Conservation (phyloP, 371 early-diverging fungal species). For the Actinomortierella wolfii region DNA sequence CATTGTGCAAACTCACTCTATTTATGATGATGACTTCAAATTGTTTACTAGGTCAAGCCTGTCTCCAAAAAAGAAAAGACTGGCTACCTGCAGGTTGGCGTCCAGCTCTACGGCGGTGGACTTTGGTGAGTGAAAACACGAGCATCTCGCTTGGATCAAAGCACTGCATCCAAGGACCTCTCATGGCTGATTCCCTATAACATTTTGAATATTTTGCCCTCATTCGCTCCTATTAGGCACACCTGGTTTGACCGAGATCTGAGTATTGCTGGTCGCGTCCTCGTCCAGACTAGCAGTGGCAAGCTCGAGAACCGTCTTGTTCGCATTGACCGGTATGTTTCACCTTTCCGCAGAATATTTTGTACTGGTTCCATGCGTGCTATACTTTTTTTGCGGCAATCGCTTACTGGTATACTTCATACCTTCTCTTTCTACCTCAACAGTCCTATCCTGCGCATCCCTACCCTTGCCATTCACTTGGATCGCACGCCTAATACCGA, state of each 20-base stretch:
- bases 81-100: constrained; percentile 91
- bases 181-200: background rate
- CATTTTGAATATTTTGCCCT: no score
- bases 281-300: constrained; percentile 77
- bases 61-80: constrained; percentile 82
- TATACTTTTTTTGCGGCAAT: no score
- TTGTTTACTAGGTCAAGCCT: constrained; percentile 94
- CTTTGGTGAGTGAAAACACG: constrained; percentile 66
- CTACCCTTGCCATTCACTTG: constrained; percentile 97
- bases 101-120: constrained; percentile 93
- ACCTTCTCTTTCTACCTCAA: background rate
- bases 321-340: constrained; percentile 65
- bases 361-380: no score
- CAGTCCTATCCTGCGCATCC: constrained; percentile 89
- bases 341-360: no score
- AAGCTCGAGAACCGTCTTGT: constrained; percentile 75
- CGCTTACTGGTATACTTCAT: background rate
- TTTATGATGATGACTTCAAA: background rate
- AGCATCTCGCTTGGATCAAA: no score
- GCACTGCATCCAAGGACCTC: background rate
- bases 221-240: no score
- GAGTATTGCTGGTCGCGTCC: constrained; percentile 93
- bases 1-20: no score
- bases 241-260: constrained; percentile 99
- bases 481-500: constrained; percentile 81